phyloP scores from a whole-genome alignment of 2,329 filamentous ascomycete genomes.

The Fusarium oxysporum region DNA sequence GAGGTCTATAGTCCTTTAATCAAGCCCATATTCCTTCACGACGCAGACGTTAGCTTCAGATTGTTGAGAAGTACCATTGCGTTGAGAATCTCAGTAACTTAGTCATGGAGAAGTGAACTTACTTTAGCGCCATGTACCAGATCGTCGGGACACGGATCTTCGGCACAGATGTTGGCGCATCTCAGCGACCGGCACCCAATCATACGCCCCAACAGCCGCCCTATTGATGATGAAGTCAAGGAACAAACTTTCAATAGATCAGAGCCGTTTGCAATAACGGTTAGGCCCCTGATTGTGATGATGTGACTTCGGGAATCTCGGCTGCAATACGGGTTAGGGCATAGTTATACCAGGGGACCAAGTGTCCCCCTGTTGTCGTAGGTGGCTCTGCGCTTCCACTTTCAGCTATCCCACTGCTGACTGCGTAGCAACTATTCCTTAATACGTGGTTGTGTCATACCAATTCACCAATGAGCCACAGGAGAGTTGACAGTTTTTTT shows the following conservation, averaged over 20 bases:
- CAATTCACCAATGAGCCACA: too few relatives aligned
- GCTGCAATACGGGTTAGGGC: background rate
- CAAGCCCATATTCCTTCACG: too few relatives aligned
- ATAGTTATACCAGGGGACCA: background rate
- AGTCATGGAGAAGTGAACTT: background rate
- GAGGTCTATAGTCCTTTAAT: too few relatives aligned
- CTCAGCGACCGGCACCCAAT: background rate
- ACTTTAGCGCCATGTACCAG: background rate
- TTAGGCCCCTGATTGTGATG: background rate
- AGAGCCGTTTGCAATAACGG: background rate
- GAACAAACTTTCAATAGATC: background rate
- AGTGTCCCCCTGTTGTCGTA: background rate
- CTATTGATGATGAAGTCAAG: rapidly evolving
- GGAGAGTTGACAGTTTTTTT: too few relatives aligned
- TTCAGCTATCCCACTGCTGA: background rate
- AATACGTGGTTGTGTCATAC: too few relatives aligned
- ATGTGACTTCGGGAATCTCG: background rate
- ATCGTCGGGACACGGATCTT: background rate
- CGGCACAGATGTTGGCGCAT: background rate
- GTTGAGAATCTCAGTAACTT: too few relatives aligned
- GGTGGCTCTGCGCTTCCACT: background rate
- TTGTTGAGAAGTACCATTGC: too few relatives aligned
- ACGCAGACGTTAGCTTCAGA: too few relatives aligned
- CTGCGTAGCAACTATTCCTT: too few relatives aligned
- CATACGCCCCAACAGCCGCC: rapidly evolving